Evolutionary conservation across 2,329 filamentous ascomycete species (phyloP).

Genomic region (Fusarium sp.): DNA sequence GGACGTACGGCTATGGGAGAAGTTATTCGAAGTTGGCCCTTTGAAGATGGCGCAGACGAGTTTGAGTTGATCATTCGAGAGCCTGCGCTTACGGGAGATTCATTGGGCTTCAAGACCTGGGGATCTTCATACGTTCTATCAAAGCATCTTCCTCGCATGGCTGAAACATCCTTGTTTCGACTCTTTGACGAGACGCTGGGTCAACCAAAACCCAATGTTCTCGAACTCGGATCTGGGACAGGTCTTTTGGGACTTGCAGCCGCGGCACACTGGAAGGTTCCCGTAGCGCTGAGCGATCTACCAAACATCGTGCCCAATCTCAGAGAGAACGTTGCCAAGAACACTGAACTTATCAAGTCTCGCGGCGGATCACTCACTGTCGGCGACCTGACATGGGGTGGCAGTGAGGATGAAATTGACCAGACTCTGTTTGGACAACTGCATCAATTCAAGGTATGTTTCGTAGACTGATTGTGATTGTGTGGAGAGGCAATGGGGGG

Average conservation of each 20-base stretch:
- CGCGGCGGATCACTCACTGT: slow-evolving; percentile 69
- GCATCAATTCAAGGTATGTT: slow-evolving; percentile 64
- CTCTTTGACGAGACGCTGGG: slow-evolving; percentile 55
- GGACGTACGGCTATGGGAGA: slow-evolving; percentile 75
- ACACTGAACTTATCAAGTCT: slow-evolving; percentile 65
- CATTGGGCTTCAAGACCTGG: slow-evolving; percentile 95
- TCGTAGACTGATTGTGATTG: slow-evolving; percentile 24
- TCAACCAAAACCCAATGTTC: slow-evolving; percentile 54
- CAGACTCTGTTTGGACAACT: slow-evolving; percentile 57
- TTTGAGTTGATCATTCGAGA: slow-evolving; percentile 82
- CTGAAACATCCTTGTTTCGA: slow-evolving; percentile 57
- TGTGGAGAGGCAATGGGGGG: neutral
- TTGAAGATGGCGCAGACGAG: slow-evolving; percentile 52
- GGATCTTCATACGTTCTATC: slow-evolving; percentile 89
- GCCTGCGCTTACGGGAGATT: slow-evolving; percentile 87
- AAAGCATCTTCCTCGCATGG: slow-evolving; percentile 70
- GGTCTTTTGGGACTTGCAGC: slow-evolving; percentile 91
- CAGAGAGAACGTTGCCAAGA: slow-evolving; percentile 75
- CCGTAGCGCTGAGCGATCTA: slow-evolving; percentile 83
- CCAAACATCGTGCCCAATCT: slow-evolving; percentile 87
- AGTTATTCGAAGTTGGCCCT: slow-evolving; percentile 66
- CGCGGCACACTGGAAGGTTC: slow-evolving; percentile 74
- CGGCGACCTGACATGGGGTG: slow-evolving; percentile 81
- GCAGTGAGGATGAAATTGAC: slow-evolving; percentile 58
- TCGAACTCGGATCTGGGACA: slow-evolving; percentile 91